phyloP scores from a whole-genome alignment of 2,329 filamentous ascomycete genomes.

The Aschersonia sp. region DNA sequence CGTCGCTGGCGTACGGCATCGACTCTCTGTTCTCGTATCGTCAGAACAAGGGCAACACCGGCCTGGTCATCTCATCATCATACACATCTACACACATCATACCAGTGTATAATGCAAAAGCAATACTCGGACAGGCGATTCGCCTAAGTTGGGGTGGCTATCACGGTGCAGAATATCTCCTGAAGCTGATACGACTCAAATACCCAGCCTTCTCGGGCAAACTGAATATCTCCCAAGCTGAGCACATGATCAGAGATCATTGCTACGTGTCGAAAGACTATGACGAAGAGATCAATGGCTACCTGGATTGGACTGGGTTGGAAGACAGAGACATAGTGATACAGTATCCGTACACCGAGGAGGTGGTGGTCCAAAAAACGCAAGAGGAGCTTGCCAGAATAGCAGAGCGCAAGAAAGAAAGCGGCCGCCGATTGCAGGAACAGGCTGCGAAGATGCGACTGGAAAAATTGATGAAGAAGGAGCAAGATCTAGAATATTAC shows the following conservation, averaged over 20 bases:
- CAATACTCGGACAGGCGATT: constrained; percentile 71
- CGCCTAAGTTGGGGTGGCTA: constrained; percentile 90
- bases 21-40: constrained; percentile 93
- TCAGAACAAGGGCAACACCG: constrained; percentile 78
- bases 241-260: constrained; percentile 75
- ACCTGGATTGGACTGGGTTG: constrained; percentile 80
- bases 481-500: constrained; percentile 90
- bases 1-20: constrained; percentile 84
- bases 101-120: constrained; percentile 75
- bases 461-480: constrained; percentile 89
- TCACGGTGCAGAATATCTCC: constrained; percentile 78
- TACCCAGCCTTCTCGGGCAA: constrained; percentile 84
- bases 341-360: constrained; percentile 88
- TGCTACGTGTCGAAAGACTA: constrained; percentile 83
- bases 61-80: constrained; percentile 80
- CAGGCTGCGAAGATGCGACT: constrained; percentile 95
- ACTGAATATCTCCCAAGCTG: constrained; percentile 72
- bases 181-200: constrained; percentile 80
- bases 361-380: constrained; percentile 78
- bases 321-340: constrained; percentile 82
- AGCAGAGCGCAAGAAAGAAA: constrained; percentile 90
- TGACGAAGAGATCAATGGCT: constrained; percentile 58
- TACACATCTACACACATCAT: constrained; percentile 93
- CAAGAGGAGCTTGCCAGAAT: constrained; percentile 84
- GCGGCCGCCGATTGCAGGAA: constrained; percentile 78